Evolutionary conservation across 352 stramenopile genomes (phyloP).

Genomic region (Thraustotheca clavata): DNA sequence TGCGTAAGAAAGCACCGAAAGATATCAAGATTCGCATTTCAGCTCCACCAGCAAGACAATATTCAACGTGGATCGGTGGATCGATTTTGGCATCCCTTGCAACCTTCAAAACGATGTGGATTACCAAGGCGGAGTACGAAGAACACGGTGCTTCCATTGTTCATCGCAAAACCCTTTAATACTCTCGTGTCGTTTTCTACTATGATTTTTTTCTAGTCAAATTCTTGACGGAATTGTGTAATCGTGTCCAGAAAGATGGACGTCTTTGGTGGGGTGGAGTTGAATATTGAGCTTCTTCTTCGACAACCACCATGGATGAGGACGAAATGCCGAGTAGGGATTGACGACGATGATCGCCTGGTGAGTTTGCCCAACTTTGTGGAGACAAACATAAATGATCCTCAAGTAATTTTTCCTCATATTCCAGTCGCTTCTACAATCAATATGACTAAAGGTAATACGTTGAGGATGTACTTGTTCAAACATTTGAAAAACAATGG

Average conservation of each 20-base stretch:
- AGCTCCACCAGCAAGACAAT: slow-evolving; percentile 90
- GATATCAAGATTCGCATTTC: slow-evolving; percentile 95
- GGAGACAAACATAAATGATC: slow-evolving; percentile 70
- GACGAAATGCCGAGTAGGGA: slow-evolving; percentile 48
- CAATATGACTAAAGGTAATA: neutral
- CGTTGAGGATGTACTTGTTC: slow-evolving; percentile 41
- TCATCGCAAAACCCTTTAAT: slow-evolving; percentile 92
- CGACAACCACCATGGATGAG: slow-evolving; percentile 38
- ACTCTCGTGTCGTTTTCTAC: neutral
- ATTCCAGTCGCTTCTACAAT: slow-evolving; percentile 59
- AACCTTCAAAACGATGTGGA: slow-evolving; percentile 99
- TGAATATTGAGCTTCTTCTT: too few species aligned
- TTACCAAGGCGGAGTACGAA: slow-evolving; percentile 97
- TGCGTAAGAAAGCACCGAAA: slow-evolving; percentile 84
- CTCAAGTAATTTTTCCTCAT: slow-evolving; percentile 75
- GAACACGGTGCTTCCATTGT: slow-evolving; percentile 96
- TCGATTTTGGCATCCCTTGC: slow-evolving; percentile 96
- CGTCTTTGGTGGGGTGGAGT: slow-evolving; percentile 29
- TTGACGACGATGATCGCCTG: slow-evolving; percentile 51
- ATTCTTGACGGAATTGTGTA: slow-evolving; percentile 62
- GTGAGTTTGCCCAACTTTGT: slow-evolving; percentile 75
- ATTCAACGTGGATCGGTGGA: slow-evolving; percentile 96
- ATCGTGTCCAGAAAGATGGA: slow-evolving; percentile 73
- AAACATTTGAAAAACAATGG: slow-evolving; percentile 66
- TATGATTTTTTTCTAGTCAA: slow-evolving; percentile 26